These are phyloP conservation scores for Glycine tomentella DNA, from an alignment of 306 rosid species.

Conservation along the genomic window DNA sequence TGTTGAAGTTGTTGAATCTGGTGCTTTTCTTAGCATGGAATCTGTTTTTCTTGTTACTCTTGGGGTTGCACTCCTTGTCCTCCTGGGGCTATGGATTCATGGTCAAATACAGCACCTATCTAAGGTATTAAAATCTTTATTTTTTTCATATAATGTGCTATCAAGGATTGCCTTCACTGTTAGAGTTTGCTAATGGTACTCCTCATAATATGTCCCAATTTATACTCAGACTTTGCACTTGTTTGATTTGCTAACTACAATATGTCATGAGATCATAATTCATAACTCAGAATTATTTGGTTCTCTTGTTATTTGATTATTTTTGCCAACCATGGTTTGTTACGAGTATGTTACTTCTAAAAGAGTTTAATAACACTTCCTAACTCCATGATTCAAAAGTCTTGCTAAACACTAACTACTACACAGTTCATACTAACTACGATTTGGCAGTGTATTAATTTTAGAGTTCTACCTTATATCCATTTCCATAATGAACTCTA, in stretches of 20 bases:
- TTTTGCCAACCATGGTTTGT: too few relatives aligned
- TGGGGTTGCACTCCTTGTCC: conserved; percentile 76
- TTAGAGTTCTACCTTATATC: not conserved
- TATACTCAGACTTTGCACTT: not conserved
- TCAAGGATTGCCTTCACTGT: not conserved
- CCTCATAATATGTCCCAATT: not conserved
- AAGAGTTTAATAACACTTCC: too few relatives aligned
- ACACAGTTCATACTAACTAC: not conserved
- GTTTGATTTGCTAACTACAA: conserved; percentile 23
- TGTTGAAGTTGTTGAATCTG: conserved; percentile 82
- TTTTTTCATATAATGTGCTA: conserved; percentile 4
- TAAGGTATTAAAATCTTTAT: conserved; percentile 61
- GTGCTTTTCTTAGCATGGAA: conserved; percentile 74
- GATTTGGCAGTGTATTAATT: not conserved
- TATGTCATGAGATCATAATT: not conserved
- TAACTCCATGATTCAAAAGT: too few relatives aligned
- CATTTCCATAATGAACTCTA: not conserved
- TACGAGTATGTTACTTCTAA: too few relatives aligned
- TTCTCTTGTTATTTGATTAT: too few relatives aligned
- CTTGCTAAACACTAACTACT: too few relatives aligned
- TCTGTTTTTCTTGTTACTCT: conserved; percentile 87
- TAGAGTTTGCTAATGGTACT: conserved; percentile 19
- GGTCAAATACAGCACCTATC: conserved; percentile 86
- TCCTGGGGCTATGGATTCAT: conserved; percentile 76
- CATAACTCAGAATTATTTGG: not conserved